phyloP scores from a whole-genome alignment of 495 filamentous ascomycete species.

The Tuber aestivum region DNA sequence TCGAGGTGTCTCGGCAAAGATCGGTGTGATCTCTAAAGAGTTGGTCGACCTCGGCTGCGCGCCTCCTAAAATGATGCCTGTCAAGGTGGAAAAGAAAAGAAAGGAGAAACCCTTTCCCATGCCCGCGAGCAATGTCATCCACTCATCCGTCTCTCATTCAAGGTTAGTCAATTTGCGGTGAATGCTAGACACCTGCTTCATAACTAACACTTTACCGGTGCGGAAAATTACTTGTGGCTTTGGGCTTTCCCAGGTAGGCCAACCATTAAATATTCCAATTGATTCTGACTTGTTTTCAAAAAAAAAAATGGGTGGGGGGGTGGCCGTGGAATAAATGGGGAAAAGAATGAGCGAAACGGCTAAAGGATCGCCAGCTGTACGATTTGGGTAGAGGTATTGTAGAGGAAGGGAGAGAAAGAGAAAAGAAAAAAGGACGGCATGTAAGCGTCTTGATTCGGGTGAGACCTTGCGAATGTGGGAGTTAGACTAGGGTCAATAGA shows the following conservation, averaged over 20 bases:
- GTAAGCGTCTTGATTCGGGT: constrained; percentile 33
- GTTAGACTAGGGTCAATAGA: constrained; percentile 7
- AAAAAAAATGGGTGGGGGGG: not conserved
- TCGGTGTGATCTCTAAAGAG: not conserved
- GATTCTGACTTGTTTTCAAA: not conserved
- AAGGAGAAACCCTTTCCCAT: not conserved
- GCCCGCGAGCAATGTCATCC: not conserved
- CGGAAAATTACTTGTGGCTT: not conserved
- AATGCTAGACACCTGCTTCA: not conserved
- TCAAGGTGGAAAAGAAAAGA: not conserved
- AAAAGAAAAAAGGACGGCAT: constrained; percentile 6
- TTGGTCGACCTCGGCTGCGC: not conserved
- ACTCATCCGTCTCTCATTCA: not conserved
- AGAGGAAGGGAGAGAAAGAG: no score
- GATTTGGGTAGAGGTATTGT: not conserved
- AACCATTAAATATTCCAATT: not conserved
- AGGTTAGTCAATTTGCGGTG: not conserved
- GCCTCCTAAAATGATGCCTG: not conserved
- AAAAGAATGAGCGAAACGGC: not conserved
- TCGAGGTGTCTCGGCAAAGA: not conserved
- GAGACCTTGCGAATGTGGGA: constrained; percentile 18
- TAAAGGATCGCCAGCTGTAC: not conserved
- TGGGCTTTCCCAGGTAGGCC: not conserved
- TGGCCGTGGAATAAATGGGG: not conserved
- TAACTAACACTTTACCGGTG: not conserved